phyloP scores from a whole-genome alignment of 2,329 filamentous ascomycete species.

The Colletotrichum orbiculare region DNA sequence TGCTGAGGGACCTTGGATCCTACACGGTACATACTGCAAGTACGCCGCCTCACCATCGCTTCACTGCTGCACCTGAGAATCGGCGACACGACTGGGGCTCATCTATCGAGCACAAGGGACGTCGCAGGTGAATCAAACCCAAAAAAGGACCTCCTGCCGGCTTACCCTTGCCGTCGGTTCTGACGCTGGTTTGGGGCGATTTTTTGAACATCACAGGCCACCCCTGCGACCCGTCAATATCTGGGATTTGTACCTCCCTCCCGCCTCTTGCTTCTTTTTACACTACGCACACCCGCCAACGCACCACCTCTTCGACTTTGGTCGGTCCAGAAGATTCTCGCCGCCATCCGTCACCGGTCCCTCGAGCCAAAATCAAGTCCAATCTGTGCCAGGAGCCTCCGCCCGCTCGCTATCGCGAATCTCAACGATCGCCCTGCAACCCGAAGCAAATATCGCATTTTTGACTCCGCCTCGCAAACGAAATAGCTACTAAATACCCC shows the following conservation, averaged over 20 bases:
- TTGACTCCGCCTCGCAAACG: slow-evolving; percentile 15
- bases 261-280: slow-evolving; percentile 13
- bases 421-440: background rate
- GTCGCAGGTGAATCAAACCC: background rate
- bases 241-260: slow-evolving; percentile 18
- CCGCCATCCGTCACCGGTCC: background rate
- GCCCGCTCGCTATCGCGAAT: too few species aligned
- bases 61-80: slow-evolving; percentile 20
- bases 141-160: background rate
- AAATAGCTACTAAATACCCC: slow-evolving; percentile 3
- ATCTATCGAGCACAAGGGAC: too few species aligned
- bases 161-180: slow-evolving; percentile 30
- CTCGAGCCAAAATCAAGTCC: too few species aligned
- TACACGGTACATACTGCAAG: background rate
- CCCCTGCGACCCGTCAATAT: slow-evolving; percentile 30
- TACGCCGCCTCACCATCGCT: background rate
- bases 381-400: too few species aligned
- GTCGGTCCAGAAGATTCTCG: slow-evolving; percentile 2
- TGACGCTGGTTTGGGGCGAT: slow-evolving; percentile 25
- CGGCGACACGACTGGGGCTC: too few species aligned
- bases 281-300: background rate
- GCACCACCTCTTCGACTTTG: background rate
- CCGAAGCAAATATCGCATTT: background rate
- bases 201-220: slow-evolving; percentile 15
- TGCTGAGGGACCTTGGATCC: background rate